Percentiles rank a stretch among this genome's conserved stretches.
Evolutionary conservation across 495 filamentous ascomycete genomes (phyloP).

Genomic region (Neurospora sp.): DNA sequence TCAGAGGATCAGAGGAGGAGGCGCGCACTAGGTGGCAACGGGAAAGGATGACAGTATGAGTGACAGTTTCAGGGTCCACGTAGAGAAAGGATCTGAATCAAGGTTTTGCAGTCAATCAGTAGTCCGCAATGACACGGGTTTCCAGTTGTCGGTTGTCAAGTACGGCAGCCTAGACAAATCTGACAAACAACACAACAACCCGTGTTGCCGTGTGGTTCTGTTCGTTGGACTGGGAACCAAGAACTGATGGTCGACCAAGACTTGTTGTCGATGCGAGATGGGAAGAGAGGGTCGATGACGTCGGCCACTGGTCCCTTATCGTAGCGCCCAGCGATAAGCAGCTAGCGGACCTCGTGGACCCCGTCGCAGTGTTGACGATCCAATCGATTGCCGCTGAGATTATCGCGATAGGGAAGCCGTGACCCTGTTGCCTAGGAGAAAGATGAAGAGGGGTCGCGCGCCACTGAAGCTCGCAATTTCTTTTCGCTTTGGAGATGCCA

Average conservation of each 20-base stretch:
- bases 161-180: neutral
- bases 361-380: neutral
- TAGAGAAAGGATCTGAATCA: neutral
- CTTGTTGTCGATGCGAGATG: neutral
- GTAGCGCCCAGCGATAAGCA: neutral
- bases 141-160: neutral
- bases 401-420: neutral
- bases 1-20: neutral
- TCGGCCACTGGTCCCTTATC: neutral
- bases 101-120: neutral
- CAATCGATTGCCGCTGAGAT: neutral
- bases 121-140: neutral
- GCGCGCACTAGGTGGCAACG: neutral
- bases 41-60: neutral
- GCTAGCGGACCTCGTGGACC: neutral
- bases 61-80: neutral
- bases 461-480: neutral
- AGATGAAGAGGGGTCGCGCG: neutral
- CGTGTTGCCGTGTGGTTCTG: neutral
- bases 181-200: neutral
- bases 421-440: neutral
- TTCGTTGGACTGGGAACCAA: neutral
- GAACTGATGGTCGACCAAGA: neutral
- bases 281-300: neutral
- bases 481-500: neutral